These are phyloP conservation scores for Malania oleifera DNA, from an alignment of 164 flowering plant species.

Conservation along the genomic window DNA sequence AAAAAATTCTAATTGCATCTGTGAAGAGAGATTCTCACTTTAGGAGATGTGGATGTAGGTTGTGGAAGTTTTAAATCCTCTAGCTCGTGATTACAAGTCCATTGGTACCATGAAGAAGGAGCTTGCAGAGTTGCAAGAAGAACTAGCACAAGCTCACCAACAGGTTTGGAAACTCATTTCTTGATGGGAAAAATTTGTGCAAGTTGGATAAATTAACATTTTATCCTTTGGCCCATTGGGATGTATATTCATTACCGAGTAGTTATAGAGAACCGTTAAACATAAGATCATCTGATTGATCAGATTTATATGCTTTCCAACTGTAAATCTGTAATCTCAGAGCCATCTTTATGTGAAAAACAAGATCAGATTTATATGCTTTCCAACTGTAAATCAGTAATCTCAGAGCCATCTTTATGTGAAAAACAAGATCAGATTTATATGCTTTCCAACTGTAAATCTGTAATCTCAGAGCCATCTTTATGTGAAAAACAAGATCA, in stretches of 20 bases:
- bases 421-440: too few species aligned
- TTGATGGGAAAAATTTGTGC: background rate
- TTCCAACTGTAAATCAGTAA: background rate
- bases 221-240: background rate
- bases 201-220: background rate
- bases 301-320: too few species aligned
- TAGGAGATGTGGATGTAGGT: constrained; percentile 46
- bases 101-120: constrained; percentile 91
- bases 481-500: constrained; percentile 12
- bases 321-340: too few species aligned
- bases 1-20: background rate
- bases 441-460: too few species aligned
- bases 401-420: background rate
- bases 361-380: too few species aligned
- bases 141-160: constrained; percentile 71
- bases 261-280: background rate
- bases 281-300: background rate
- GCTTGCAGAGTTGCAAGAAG: constrained; percentile 81
- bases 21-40: background rate
- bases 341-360: background rate
- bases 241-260: background rate
- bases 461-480: background rate
- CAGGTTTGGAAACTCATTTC: constrained; percentile 45
- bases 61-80: constrained; percentile 91
- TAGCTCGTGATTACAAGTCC: constrained; percentile 91